These are phyloP conservation scores for Volvariella surrecta DNA, from an alignment of 1,284 basidiomycete genomes.

Conservation along the genomic window DNA sequence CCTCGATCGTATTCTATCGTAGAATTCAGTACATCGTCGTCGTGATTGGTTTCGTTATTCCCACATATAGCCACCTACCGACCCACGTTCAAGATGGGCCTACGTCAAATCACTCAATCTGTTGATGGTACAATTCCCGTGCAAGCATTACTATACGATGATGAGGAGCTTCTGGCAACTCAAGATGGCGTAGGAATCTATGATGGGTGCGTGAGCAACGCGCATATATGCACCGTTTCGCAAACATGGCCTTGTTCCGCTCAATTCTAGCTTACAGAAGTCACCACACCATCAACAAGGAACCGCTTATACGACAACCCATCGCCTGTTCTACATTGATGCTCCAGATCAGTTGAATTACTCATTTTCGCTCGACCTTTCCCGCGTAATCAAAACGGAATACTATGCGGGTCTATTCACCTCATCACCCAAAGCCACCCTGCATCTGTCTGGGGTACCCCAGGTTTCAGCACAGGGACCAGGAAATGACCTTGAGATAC, in stretches of 20 bases:
- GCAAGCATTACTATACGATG: constrained; percentile 63
- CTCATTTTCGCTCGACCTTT: constrained; percentile 61
- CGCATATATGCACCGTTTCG: constrained; percentile 4
- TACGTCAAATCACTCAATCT: constrained; percentile 43
- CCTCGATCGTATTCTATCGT: no score
- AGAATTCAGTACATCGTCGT: no score
- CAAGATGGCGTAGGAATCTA: constrained; percentile 85
- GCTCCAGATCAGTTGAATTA: constrained; percentile 33
- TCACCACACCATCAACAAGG: constrained; percentile 66
- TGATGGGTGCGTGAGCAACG: constrained; percentile 57
- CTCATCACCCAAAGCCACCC: constrained; percentile 84
- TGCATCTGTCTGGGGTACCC: constrained; percentile 42
- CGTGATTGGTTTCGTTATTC: no score
- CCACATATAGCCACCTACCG: no score
- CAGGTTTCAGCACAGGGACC: constrained; percentile 16
- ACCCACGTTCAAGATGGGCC: constrained; percentile 28
- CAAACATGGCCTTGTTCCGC: constrained; percentile 8
- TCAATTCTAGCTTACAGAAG: constrained; percentile 65
- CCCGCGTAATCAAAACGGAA: constrained; percentile 71
- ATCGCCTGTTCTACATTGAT: constrained; percentile 81
- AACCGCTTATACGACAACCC: constrained; percentile 70
- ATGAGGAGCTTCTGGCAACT: constrained; percentile 66
- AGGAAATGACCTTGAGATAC: constrained; percentile 10
- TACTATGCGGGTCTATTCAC: constrained; percentile 90
- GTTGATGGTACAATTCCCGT: constrained; percentile 72